Base-by-base conservation (phyloP, 1,284 basidiomycete species). In the Anthracocystis walkeri region DNA sequence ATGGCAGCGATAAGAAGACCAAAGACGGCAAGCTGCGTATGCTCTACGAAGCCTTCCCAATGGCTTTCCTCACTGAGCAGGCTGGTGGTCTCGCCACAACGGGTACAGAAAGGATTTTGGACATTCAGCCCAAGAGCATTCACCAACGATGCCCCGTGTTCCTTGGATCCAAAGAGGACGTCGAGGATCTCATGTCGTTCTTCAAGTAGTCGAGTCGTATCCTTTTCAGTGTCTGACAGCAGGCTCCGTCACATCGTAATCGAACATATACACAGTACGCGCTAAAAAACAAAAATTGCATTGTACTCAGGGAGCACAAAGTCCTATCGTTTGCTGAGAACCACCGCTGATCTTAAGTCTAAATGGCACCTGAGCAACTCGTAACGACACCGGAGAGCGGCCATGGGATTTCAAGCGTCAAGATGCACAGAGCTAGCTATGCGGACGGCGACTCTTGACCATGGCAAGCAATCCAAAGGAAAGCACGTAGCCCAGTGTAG, bases 21-120 rank as follows among this genome's bases (percentile, higher is more conserved):
- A 97, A 95, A 88, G 91, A 87, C 79, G 96, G 96, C 64, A 99
- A 99, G 88, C 89, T 99, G 80, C 90, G 97, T 82, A 88, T 99
- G 84, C 88, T 99, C 52, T 99, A 99, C 84, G 97, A 99, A 87
- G 96, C 94, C 6, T 99, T 98, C 90, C 96, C 95, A n/a, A 98
- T 98, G 96, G 93, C 95, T 3, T 95, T 93, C 87, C 87, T 98
- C 82, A 95, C 91, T 4, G 96, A 98, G 84, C 94, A 95, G 91
- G 97, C 97, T 33, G 97, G 97, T 38, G 97, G 97, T 52, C 87
- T 97, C 68, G 97, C 97, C 2, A 97, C 95, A 7, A 99, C 96
- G 0, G 97, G 97, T 40, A 92, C 90, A 27, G 89, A 91, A 85
- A 90, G 96, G 49, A 95, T 99, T 79, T 88, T 99, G 48, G 97